Percentiles rank a stretch among this genome's conserved stretches.
Evolutionary conservation across 75 land plant genomes (phyloP).

Genomic region (Picea glauca): DNA sequence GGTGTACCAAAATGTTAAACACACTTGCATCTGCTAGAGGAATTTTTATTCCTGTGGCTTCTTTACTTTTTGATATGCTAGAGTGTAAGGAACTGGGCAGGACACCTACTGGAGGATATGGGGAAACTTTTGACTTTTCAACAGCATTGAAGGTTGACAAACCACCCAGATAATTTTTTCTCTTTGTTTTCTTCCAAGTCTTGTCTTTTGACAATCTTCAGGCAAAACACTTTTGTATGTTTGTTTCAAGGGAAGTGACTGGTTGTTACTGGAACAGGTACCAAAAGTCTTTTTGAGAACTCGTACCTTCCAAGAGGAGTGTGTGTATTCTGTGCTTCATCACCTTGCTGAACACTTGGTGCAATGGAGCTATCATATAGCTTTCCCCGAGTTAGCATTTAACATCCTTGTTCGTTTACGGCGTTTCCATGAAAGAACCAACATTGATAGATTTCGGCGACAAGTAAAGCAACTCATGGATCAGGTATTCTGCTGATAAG

Average conservation of each 20-base stretch:
- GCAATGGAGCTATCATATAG: slow-evolving; percentile 84
- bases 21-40: slow-evolving; percentile 64
- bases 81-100: slow-evolving; percentile 51
- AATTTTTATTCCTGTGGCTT: slow-evolving; percentile 72
- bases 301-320: slow-evolving; percentile 65
- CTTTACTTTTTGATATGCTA: slow-evolving; percentile 59
- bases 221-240: background rate
- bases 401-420: slow-evolving; percentile 61
- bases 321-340: slow-evolving; percentile 65
- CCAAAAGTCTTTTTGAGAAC: slow-evolving; percentile 66
- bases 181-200: background rate
- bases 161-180: background rate
- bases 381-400: slow-evolving; percentile 85
- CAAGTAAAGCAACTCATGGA: slow-evolving; percentile 74
- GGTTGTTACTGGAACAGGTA: slow-evolving; percentile 38
- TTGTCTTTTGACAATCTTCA: background rate
- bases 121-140: slow-evolving; percentile 32
- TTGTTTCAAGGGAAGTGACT: slow-evolving; percentile 2
- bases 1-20: slow-evolving; percentile 74
- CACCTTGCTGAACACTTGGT: slow-evolving; percentile 67
- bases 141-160: slow-evolving; percentile 58
- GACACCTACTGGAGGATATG: slow-evolving; percentile 32
- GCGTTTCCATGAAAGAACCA: slow-evolving; percentile 49
- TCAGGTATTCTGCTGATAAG: slow-evolving; percentile 41
- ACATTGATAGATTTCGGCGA: slow-evolving; percentile 54